Evolutionary conservation across 2,329 filamentous ascomycete genomes (phyloP).

Genomic region (Penicillium aurantiogriseum): DNA sequence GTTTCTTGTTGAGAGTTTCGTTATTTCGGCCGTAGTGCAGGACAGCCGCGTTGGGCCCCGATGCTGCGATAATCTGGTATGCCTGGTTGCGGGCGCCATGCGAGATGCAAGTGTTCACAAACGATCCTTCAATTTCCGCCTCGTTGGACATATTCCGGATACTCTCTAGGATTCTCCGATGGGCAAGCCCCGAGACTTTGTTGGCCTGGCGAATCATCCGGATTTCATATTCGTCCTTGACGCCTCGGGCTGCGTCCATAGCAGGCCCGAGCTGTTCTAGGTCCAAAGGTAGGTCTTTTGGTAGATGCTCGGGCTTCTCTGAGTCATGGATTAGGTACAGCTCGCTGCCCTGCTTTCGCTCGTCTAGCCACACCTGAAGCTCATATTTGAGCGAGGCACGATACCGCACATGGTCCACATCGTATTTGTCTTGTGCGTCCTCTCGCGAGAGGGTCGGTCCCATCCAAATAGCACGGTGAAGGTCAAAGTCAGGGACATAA

Average conservation of each 20-base stretch:
- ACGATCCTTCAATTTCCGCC: conserved; percentile 76
- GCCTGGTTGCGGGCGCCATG: conserved; percentile 78
- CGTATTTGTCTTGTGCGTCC: conserved; percentile 60
- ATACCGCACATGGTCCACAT: conserved; percentile 70
- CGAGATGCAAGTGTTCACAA: conserved; percentile 72
- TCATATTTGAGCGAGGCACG: conserved; percentile 50
- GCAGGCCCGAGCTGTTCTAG: conserved; percentile 44
- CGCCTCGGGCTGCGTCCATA: conserved; percentile 66
- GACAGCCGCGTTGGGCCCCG: conserved; percentile 75
- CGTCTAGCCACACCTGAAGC: conserved; percentile 43
- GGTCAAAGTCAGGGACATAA: conserved; percentile 70
- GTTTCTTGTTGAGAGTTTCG: conserved; percentile 65
- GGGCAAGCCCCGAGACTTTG: conserved; percentile 65
- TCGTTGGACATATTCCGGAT: conserved; percentile 71
- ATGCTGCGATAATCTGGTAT: conserved; percentile 82
- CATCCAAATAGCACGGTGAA: conserved; percentile 45
- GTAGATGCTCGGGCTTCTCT: conserved; percentile 31
- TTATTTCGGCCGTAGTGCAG: conserved; percentile 86
- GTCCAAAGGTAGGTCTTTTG: conserved; percentile 27
- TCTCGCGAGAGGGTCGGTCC: conserved; percentile 46
- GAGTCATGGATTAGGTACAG: conserved; percentile 41
- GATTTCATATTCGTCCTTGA: conserved; percentile 74
- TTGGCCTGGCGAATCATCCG: conserved; percentile 72
- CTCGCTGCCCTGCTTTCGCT: conserved; percentile 25
- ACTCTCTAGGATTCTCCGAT: conserved; percentile 60